phyloP scores from a whole-genome alignment of 352 stramenopile genomes.

The Thraustochytrium aureum region DNA sequence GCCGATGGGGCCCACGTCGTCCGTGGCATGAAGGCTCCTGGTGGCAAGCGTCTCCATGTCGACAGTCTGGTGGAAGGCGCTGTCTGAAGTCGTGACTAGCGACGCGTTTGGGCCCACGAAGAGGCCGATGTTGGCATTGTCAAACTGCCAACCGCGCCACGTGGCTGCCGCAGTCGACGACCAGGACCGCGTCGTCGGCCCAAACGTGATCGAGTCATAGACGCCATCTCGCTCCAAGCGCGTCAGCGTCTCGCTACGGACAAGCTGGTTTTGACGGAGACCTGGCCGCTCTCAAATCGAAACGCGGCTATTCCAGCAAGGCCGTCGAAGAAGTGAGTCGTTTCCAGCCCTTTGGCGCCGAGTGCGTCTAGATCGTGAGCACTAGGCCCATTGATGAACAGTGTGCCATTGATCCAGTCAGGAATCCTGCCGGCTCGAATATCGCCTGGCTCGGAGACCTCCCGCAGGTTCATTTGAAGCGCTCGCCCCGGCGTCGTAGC shows the following conservation, averaged over 20 bases:
- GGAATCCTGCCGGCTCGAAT: neutral
- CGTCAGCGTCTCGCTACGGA: neutral
- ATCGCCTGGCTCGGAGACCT: neutral
- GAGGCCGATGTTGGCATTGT: conserved; percentile 39
- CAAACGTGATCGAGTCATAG: conserved; percentile 42
- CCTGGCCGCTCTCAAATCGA: neutral
- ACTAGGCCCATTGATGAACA: conserved; percentile 29
- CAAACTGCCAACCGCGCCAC: neutral
- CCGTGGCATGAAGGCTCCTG: neutral
- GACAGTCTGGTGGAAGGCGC: conserved; percentile 15
- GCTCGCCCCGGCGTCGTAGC: too few relatives aligned
- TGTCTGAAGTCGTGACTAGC: conserved; percentile 41
- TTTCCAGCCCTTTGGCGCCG: neutral
- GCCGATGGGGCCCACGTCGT: conserved; percentile 25
- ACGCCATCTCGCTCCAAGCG: neutral
- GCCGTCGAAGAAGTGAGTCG: conserved; percentile 39
- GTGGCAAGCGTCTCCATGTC: conserved; percentile 21
- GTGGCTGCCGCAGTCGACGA: neutral
- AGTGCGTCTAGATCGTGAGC: conserved; percentile 20
- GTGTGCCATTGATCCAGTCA: conserved; percentile 7
- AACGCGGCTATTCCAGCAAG: conserved; percentile 9
- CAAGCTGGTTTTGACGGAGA: neutral
- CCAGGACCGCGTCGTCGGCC: neutral
- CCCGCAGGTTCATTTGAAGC: conserved; percentile 5
- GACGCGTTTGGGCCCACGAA: neutral